Evolutionary conservation across 805 yeast species (phyloP).

Genomic region (Pichia californica): DNA sequence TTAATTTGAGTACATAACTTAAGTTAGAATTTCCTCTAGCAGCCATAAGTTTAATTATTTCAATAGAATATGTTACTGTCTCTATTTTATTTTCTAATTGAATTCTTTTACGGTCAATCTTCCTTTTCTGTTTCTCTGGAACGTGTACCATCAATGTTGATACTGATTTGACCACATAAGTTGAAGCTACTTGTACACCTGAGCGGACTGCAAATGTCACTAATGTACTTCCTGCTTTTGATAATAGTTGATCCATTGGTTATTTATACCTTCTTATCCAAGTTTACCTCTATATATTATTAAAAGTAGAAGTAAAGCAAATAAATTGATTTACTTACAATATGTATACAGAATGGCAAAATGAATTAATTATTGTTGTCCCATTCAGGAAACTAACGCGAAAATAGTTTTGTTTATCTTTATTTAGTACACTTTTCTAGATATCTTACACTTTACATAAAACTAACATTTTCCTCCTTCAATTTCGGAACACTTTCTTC

Average conservation of each 20-base stretch:
- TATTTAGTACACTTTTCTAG: too few relatives aligned
- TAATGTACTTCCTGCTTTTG: conserved; percentile 65
- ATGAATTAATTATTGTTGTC: too few relatives aligned
- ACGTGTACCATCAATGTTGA: conserved; percentile 45
- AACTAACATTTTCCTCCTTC: neutral
- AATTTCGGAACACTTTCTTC: conserved; percentile 1
- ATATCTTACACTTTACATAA: neutral
- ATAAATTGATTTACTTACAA: too few relatives aligned
- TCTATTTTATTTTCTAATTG: conserved; percentile 51
- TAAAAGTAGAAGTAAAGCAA: too few relatives aligned
- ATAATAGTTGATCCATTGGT: conserved; percentile 37
- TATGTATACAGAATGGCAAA: too few relatives aligned
- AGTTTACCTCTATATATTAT: too few relatives aligned
- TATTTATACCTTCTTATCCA: too few relatives aligned
- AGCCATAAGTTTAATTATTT: conserved; percentile 54
- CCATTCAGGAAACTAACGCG: too few relatives aligned
- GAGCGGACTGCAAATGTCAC: conserved; percentile 76
- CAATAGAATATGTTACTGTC: conserved; percentile 61
- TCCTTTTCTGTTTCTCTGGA: conserved; percentile 41
- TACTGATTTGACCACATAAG: conserved; percentile 65
- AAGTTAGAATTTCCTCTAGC: conserved; percentile 57
- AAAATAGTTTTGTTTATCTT: too few relatives aligned
- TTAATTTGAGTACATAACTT: conserved; percentile 47
- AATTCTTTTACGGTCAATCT: conserved; percentile 25
- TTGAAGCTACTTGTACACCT: conserved; percentile 67